Conservation (phyloP, 352 stramenopile genomes). For the Pythium sukuiense region DNA sequence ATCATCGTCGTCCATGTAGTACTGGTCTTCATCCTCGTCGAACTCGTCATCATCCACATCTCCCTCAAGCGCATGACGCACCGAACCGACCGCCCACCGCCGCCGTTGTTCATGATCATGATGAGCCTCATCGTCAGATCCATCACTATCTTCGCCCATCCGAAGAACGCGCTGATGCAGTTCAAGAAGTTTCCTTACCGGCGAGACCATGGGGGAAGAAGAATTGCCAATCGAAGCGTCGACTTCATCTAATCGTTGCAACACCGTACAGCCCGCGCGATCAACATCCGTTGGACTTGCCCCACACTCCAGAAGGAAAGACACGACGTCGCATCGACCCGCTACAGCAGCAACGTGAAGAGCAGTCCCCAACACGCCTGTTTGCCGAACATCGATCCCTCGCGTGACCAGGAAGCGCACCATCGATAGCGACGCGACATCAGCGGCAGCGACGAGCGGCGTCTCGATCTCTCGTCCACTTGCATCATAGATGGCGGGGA, state of each 20-base stretch:
- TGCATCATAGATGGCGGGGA: constrained; percentile 43
- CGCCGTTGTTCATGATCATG: neutral
- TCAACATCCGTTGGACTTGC: constrained; percentile 56
- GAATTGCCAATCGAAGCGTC: constrained; percentile 5
- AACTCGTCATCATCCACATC: constrained; percentile 54
- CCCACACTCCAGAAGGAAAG: constrained; percentile 76
- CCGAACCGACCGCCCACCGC: constrained; percentile 23
- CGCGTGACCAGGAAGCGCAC: constrained; percentile 77
- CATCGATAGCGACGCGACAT: constrained; percentile 65
- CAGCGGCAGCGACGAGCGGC: constrained; percentile 62
- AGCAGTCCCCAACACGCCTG: constrained; percentile 50
- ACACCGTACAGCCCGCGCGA: constrained; percentile 48
- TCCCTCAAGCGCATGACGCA: constrained; percentile 46
- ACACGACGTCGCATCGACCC: constrained; percentile 73
- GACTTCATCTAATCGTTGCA: constrained; percentile 39
- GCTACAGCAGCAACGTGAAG: constrained; percentile 61
- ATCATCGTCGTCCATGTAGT: constrained; percentile 59
- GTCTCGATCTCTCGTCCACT: constrained; percentile 62
- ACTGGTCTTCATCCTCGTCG: constrained; percentile 50
- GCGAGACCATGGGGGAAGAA: constrained; percentile 24
- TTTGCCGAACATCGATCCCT: constrained; percentile 66
- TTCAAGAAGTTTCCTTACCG: constrained; percentile 61
- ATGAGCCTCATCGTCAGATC: constrained; percentile 41
- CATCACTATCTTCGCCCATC: constrained; percentile 46
- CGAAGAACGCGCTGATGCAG: constrained; percentile 36